Conservation (phyloP, 73 alveolate genomes). For the Tetrahymena borealis region DNA sequence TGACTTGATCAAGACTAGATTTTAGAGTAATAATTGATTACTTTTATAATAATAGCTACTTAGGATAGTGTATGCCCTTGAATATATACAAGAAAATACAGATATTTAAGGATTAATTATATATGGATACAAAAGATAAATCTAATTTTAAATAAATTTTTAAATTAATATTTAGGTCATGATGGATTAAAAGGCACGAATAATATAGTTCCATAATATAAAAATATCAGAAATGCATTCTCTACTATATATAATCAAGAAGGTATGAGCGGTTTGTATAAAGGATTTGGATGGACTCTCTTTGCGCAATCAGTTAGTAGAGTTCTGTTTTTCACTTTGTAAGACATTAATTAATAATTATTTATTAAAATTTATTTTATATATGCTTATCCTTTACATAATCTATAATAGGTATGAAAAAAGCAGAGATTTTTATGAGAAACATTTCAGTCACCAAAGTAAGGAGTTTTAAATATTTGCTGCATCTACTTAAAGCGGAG, state of each 20-base stretch:
- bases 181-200: neutral
- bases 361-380: neutral
- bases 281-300: neutral
- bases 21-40: neutral
- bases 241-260: neutral
- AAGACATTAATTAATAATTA: neutral
- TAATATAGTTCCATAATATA: neutral
- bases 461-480: neutral
- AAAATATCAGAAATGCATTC: neutral
- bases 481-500: neutral
- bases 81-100: too few species aligned
- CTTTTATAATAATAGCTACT: neutral
- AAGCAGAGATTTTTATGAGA: neutral
- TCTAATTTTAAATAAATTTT: neutral
- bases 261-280: neutral
- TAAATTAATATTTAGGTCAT: neutral
- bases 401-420: neutral
- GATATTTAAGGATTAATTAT: too few species aligned
- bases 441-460: neutral
- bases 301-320: neutral
- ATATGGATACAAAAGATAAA: too few species aligned
- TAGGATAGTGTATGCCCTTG: too few species aligned
- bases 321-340: neutral
- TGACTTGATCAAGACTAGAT: neutral
- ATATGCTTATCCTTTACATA: too few species aligned